Conservation (phyloP, 2,329 filamentous ascomycete genomes). For the Fusarium graminum region DNA sequence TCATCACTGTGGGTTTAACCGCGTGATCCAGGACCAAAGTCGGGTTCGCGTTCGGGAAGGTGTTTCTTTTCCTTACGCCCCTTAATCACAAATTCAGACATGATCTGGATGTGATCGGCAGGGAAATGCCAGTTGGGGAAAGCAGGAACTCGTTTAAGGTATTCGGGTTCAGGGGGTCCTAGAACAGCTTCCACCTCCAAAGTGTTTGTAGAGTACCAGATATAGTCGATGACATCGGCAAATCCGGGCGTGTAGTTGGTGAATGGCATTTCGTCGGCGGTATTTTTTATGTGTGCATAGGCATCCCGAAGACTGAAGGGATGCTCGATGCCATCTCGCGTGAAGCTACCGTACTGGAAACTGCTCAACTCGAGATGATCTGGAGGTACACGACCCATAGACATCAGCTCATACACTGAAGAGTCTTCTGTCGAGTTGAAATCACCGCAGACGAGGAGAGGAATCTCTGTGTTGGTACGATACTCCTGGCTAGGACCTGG, state of each 20-base stretch:
- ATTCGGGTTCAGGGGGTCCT: slow-evolving; percentile 86
- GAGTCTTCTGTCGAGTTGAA: slow-evolving; percentile 93
- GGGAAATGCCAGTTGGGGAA: slow-evolving; percentile 97
- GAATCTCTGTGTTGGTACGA: slow-evolving; percentile 85
- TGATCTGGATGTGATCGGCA: slow-evolving; percentile 89
- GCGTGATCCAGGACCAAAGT: slow-evolving; percentile 65
- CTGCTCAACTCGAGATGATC: slow-evolving; percentile 84
- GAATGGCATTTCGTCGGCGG: slow-evolving; percentile 87
- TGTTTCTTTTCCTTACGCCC: slow-evolving; percentile 84
- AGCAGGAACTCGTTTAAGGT: slow-evolving; percentile 87
- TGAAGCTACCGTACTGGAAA: slow-evolving; percentile 93
- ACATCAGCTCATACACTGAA: slow-evolving; percentile 91
- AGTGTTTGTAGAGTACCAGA: slow-evolving; percentile 95
- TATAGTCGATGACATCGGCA: slow-evolving; percentile 92
- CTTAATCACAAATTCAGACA: slow-evolving; percentile 92
- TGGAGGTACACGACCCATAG: slow-evolving; percentile 80
- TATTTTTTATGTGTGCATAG: slow-evolving; percentile 84
- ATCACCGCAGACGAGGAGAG: slow-evolving; percentile 91
- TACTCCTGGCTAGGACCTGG: slow-evolving; percentile 90
- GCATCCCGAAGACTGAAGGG: slow-evolving; percentile 94
- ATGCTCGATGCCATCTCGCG: slow-evolving; percentile 90
- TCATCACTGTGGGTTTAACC: slow-evolving; percentile 42
- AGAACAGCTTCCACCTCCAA: slow-evolving; percentile 86
- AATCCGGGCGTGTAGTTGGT: slow-evolving; percentile 99
- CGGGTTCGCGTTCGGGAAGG: slow-evolving; percentile 71